Percentiles rank a stretch among this genome's conserved stretches.
phyloP scores from a whole-genome alignment of 2,329 filamentous ascomycete genomes.

The Botryosphaeria dothidea region DNA sequence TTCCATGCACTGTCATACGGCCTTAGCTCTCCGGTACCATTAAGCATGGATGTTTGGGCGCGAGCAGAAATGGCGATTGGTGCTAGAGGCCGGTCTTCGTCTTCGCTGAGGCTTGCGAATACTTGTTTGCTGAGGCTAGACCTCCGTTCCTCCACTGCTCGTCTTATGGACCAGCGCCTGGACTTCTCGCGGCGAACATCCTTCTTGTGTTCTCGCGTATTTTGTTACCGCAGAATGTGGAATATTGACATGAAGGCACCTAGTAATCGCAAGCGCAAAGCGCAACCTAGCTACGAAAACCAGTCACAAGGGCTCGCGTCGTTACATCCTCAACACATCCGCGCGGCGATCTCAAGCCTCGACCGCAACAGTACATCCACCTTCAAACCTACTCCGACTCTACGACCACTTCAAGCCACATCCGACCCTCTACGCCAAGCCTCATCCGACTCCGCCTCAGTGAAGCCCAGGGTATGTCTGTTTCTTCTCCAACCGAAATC shows the following conservation, averaged over 20 bases:
- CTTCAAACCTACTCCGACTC: background rate
- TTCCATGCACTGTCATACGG: background rate
- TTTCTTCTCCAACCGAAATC: background rate
- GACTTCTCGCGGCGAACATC: background rate
- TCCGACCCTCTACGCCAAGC: background rate
- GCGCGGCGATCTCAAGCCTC: background rate
- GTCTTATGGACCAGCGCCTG: background rate
- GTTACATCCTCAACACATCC: background rate
- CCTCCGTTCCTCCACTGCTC: background rate
- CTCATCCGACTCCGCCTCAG: background rate
- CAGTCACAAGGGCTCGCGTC: background rate
- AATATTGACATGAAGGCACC: background rate
- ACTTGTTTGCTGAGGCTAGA: background rate
- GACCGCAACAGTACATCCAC: background rate
- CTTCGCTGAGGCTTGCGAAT: background rate
- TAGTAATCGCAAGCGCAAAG: constrained; percentile 8
- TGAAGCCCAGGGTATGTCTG: background rate
- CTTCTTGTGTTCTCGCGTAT: background rate
- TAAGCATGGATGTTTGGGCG: background rate
- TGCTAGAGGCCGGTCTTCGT: background rate
- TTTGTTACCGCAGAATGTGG: background rate
- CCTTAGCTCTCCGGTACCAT: background rate
- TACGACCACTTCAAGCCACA: background rate
- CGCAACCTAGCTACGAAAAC: constrained; percentile 7
- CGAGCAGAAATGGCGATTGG: background rate